Evolutionary conservation across 1,284 basidiomycete genomes (phyloP).

Genomic region (Tylopilus sp.): DNA sequence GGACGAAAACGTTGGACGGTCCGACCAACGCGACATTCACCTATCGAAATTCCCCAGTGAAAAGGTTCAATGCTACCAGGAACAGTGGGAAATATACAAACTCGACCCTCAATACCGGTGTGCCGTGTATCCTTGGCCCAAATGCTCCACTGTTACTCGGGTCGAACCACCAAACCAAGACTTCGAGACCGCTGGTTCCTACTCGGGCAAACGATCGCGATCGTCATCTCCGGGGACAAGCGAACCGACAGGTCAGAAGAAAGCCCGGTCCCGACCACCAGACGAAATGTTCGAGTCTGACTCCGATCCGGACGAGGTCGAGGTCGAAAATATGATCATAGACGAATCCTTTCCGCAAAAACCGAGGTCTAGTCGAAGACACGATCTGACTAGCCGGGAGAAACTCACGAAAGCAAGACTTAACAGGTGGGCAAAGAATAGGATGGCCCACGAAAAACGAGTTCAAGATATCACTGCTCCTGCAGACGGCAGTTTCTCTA

Average conservation of each 20-base stretch:
- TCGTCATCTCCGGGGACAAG: constrained; percentile 24
- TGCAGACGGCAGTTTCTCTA: constrained; percentile 30
- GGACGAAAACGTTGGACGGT: constrained; percentile 2
- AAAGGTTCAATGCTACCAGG: constrained; percentile 51
- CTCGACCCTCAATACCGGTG: constrained; percentile 67
- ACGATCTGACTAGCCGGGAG: constrained; percentile 20
- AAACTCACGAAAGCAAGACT: constrained; percentile 22
- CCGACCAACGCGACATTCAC: constrained; percentile 9
- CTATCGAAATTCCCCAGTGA: constrained; percentile 37
- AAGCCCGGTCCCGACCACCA: constrained; percentile 19
- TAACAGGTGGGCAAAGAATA: constrained; percentile 29
- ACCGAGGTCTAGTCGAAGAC: constrained; percentile 10
- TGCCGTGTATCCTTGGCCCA: constrained; percentile 45
- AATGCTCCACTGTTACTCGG: constrained; percentile 40
- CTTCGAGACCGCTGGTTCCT: constrained; percentile 10
- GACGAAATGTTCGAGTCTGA: constrained; percentile 8
- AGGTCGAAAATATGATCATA: constrained; percentile 53
- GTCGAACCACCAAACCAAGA: constrained; percentile 17
- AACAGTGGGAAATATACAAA: constrained; percentile 81
- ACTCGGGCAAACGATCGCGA: constrained; percentile 31
- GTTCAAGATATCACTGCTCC: constrained; percentile 8
- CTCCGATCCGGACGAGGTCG: constrained; percentile 44
- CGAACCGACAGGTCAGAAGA: constrained; percentile 24
- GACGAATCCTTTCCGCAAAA: constrained; percentile 37
- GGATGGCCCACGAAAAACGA: constrained; percentile 11